phyloP scores from a whole-genome alignment of 345 rosid species.

The Boechera retrofracta region DNA sequence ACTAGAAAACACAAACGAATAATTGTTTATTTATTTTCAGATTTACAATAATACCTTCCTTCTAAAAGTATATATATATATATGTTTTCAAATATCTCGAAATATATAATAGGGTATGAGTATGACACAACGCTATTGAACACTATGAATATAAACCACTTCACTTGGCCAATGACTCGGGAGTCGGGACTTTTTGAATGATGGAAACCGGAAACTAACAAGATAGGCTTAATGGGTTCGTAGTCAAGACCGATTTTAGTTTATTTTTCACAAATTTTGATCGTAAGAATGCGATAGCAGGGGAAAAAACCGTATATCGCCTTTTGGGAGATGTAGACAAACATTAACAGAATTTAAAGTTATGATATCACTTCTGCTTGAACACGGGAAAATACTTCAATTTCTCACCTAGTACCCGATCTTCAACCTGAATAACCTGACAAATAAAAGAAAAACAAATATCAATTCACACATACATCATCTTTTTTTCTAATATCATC shows the following conservation, averaged over 20 bases:
- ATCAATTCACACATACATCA: background rate
- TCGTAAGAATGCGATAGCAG: background rate
- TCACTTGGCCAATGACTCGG: no score
- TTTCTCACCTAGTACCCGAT: background rate
- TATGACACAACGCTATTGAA: no score
- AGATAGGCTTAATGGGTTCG: no score
- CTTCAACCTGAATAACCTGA: background rate
- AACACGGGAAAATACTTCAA: background rate
- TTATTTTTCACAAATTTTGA: background rate
- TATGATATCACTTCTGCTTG: background rate
- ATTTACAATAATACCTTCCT: no score
- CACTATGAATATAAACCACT: no score
- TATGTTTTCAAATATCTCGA: no score
- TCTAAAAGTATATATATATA: no score
- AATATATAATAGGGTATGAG: no score
- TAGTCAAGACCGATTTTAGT: background rate
- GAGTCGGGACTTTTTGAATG: no score
- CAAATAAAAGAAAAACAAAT: background rate
- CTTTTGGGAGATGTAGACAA: background rate
- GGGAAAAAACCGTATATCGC: background rate
- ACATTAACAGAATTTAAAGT: background rate
- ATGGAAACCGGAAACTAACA: no score
- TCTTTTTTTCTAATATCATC: background rate
- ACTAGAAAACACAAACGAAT: background rate
- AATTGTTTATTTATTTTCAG: no score